Base-by-base conservation (phyloP, 108 stramenopile genomes). In the Skeletonema marinoi region DNA sequence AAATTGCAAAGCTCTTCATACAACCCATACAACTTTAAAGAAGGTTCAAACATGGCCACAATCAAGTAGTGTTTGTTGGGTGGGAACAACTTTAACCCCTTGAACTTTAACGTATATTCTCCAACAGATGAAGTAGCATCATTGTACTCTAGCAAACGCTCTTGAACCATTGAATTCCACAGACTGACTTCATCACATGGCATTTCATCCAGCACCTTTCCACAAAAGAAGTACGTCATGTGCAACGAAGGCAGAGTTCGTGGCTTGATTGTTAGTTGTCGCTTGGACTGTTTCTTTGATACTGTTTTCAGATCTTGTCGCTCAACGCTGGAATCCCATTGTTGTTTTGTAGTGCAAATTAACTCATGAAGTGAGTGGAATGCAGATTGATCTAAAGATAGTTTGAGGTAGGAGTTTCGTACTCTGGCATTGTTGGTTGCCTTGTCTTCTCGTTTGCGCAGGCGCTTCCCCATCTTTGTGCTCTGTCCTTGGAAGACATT, bases 191-290 rank as follows among this genome's bases (percentile, higher is more conserved):
- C 81, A 1, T 83, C 78, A 31, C 16, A 7, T 31, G 88, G 54
- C 66, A 89, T 73, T 29, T 71, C 64, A 36, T 79, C 71, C 21
- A 89, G 71, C 8, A 72, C 70, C 59, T 72, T 85, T 32, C 88
- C 88, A 11, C 74, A 80, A 78, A 89, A 89, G 67, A 89, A 89
- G 25, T 83, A 80, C 54, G 88, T 89, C 88, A 89, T 80, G 71
- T 89, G 88, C 32, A 89, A 68, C 1, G 88, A 89, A 50, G 48
- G 11, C n/a, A 41, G 66, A 8, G 84, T 80, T 83, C 86, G 81
- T 13, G 75, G 68, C 48, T 73, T 78, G 66, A 86, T 81, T 16
- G 56, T 70, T 17, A 78, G 13, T 32, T 38, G 70, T 70, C 46
- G 44, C 25, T 61, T 60, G 11, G 32, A 66, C 59, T 72, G 42